A percentile compares a stretch with the other conserved stretches of the same genome.
phyloP scores from a whole-genome alignment of 257 asterid genomes.

The Orobanche coerulescens region DNA sequence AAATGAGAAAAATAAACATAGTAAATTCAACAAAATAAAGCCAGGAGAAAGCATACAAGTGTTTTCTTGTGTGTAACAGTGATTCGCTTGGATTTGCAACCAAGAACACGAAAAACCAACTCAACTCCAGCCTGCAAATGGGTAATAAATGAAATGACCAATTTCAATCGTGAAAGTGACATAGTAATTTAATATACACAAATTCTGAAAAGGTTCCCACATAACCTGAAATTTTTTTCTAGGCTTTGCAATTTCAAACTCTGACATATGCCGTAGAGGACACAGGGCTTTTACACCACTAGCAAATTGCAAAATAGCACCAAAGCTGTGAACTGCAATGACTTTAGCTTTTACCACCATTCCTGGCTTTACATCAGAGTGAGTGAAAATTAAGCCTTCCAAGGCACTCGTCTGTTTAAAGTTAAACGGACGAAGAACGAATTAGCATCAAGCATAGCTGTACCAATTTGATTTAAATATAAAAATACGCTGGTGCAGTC shows the following conservation, averaged over 20 bases:
- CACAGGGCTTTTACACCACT: constrained; percentile 96
- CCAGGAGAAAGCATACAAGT: constrained; percentile 51
- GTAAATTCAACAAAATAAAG: constrained; percentile 12
- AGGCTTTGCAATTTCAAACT: constrained; percentile 89
- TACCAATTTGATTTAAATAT: not conserved
- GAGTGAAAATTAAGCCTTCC: constrained; percentile 88
- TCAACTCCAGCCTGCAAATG: constrained; percentile 76
- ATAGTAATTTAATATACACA: constrained; percentile 5
- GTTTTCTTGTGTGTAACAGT: constrained; percentile 97
- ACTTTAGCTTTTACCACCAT: constrained; percentile 96
- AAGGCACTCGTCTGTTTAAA: constrained; percentile 76
- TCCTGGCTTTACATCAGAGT: constrained; percentile 96
- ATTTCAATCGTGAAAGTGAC: not conserved
- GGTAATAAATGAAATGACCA: constrained; percentile 17
- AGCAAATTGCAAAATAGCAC: constrained; percentile 84
- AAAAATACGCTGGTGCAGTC: not conserved
- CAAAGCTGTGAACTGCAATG: constrained; percentile 63
- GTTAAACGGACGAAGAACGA: constrained; percentile 17
- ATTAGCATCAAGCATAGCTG: not conserved
- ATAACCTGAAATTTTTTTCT: constrained; percentile 87
- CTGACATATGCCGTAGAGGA: constrained; percentile 99
- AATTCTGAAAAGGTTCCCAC: constrained; percentile 15
- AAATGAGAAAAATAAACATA: not conserved
- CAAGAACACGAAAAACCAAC: constrained; percentile 82
- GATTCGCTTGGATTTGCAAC: constrained; percentile 95